Percentiles rank a stretch among this genome's conserved stretches.
Conservation (phyloP, 345 rosid species). For the Trapa incisa region DNA sequence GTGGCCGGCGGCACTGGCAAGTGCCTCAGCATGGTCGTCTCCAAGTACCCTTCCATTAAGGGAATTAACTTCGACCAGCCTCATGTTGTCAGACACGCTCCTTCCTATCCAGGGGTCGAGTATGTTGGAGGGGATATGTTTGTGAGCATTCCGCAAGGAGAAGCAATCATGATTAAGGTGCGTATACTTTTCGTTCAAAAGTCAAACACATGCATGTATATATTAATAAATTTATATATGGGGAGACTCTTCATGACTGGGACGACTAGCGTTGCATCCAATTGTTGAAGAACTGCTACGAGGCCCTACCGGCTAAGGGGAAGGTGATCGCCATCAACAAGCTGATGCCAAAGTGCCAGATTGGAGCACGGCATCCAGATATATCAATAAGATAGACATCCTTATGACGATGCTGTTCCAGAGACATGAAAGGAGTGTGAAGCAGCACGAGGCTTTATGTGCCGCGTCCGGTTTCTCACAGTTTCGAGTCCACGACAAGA, state of each 20-base stretch:
- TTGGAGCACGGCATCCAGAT: conserved; percentile 6
- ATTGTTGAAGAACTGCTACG: conserved; percentile 16
- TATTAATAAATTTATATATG: background rate
- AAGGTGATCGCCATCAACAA: conserved; percentile 7
- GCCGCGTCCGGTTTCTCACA: conserved; percentile 11
- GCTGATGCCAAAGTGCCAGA: conserved; percentile 8
- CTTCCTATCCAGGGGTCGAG: conserved; percentile 16
- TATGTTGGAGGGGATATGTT: conserved; percentile 24
- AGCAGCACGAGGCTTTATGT: conserved; percentile 8
- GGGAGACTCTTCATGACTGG: conserved; percentile 15
- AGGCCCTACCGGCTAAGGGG: conserved; percentile 8
- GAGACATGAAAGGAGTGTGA: conserved; percentile 15
- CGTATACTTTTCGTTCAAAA: background rate
- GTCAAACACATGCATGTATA: background rate
- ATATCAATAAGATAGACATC: background rate
- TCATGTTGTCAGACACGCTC: conserved; percentile 9
- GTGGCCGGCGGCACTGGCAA: conserved; percentile 13
- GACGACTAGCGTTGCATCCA: conserved; percentile 10
- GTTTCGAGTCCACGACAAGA: background rate
- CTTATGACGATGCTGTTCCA: conserved; percentile 4
- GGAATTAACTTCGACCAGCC: conserved; percentile 16
- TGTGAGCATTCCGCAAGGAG: conserved; percentile 11
- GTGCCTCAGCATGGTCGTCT: conserved; percentile 10
- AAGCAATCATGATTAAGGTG: conserved; percentile 18
- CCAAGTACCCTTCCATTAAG: conserved; percentile 13